Evolutionary conservation across 495 filamentous ascomycete species (phyloP).

Genomic region (Geopyxis carbonaria): DNA sequence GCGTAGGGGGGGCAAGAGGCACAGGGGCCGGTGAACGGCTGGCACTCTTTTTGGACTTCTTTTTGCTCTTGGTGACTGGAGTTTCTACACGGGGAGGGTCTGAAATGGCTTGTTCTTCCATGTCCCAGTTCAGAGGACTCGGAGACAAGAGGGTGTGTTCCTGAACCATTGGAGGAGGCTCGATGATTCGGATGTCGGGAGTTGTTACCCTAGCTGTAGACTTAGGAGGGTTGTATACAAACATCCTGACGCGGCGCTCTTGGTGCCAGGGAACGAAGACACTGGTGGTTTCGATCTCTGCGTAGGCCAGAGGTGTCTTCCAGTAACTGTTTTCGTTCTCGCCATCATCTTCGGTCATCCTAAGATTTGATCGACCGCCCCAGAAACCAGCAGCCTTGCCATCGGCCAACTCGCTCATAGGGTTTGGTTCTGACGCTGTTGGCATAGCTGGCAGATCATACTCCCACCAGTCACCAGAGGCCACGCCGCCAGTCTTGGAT

Average conservation of each 20-base stretch:
- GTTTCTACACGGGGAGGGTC: no score
- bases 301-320: slow-evolving; percentile 43
- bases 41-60: no score
- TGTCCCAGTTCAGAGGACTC: slow-evolving; percentile 8
- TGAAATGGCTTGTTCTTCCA: no score
- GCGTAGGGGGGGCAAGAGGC: background rate
- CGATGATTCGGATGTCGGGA: slow-evolving; percentile 3
- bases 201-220: slow-evolving; percentile 5
- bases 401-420: background rate
- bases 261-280: slow-evolving; percentile 86
- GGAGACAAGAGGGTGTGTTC: slow-evolving; percentile 6
- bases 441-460: slow-evolving; percentile 45
- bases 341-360: slow-evolving; percentile 4
- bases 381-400: slow-evolving; percentile 19
- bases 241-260: slow-evolving; percentile 57
- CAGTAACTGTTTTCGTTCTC: background rate
- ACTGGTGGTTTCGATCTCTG: slow-evolving; percentile 83
- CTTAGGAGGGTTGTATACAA: slow-evolving; percentile 32
- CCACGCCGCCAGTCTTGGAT: slow-evolving; percentile 27
- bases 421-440: slow-evolving; percentile 24
- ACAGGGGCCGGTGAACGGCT: no score
- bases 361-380: slow-evolving; percentile 10
- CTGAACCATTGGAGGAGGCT: slow-evolving; percentile 9
- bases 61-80: no score
- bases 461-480: slow-evolving; percentile 44